Base-by-base conservation (phyloP, 2,329 filamentous ascomycete genomes). In the Clarireedia hainanense region DNA sequence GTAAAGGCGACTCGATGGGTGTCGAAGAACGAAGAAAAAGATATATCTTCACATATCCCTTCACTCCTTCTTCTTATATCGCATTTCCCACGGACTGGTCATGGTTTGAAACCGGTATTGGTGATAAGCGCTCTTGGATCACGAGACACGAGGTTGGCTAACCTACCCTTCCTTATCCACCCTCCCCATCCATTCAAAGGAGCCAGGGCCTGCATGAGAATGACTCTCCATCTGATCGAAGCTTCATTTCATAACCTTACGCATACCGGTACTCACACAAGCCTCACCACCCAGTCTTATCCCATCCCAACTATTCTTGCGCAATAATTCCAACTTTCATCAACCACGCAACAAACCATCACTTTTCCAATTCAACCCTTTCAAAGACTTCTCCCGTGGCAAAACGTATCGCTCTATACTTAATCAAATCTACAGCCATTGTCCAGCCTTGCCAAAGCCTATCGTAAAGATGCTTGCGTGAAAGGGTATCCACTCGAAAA, bases 401-500 rank as follows among this genome's bases (percentile, higher is more conserved):
- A 24, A 4, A n/a, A 10, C 45, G 45, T 24, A 47, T 24, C 45
- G 20, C 12, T 5, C 14, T 5, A 47, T 47, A 30, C 20, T 24
- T 30, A 47, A 27, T 47, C 23, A 12, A 26, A 47, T 26, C 20
- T 14, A 12, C 23, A 47, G 27, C 30, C 15, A 15, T 27, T 42
- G 15, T 42, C 39, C 39, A 42, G 39, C 39, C 39, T 42, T 42
- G 17, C 17, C 15, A 15, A 20, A 42, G 39, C 39, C 39, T 42
- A 42, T 42, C 15, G 39, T 42, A 42, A 56, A 47, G 20, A 52
- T 56, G 54, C 24, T 15, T 26, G 24, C 47, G 52, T 49, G 49
- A 26, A 52, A 52, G 45, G 40, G 17, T 47, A 51, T 47, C 52
- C 52, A 50, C 49, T 39, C 51, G 10, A 34, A 34, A 34, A 34